Base-by-base conservation (phyloP, 768 basidiomycete genomes). In the Amanita phalloides region DNA sequence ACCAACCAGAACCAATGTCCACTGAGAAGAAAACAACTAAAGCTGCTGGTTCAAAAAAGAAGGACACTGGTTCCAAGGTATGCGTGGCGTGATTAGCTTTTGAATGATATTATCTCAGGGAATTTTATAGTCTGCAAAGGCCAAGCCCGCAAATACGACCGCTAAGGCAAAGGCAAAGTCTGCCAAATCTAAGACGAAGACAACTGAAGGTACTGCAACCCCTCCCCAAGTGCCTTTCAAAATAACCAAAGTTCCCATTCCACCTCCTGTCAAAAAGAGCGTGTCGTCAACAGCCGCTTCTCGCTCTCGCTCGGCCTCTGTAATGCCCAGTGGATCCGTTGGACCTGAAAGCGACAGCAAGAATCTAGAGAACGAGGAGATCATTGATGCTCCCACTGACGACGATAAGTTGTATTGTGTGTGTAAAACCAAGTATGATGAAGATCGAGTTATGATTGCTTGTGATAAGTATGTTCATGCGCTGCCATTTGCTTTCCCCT, bases 401-500 rank as follows among this genome's bases (percentile, higher is more conserved):
- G 79, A 88, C 58, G 82, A 86, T 59, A 82, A 85, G 64, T 65
- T 92, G 47, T 95, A 95, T 60, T 95, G 92, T 60, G 71, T 95
- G 11, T 96, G 92, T 71, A 81, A 87, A 66, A 88, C 85, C 20
- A 77, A 72, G 57, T 94, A 95, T 57, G 87, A 95, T 56, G 86
- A 91, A 63, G 88, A 90, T 61, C 73, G 78, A 48, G 76, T 85
- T 55, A 95, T 95, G 92, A 92, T 95, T 64, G 92, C 89, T 25
- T 95, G 92, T 62, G 92, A 95, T 70, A 77, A 82, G 90, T 90
- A 58, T 49, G 86, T 65, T 38, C 25, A 51, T 11, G 41, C 45
- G 25, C 17, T n/a, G 7, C 8, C 46, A 25, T 35, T 26, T 39
- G 14, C 25, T 49, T 28, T 50, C 38, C 38, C 33, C 21, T 53